A percentile compares a stretch with the other conserved stretches of the same genome.
phyloP scores from a whole-genome alignment of 2,329 filamentous ascomycete species.

The Colletotrichum sublineola region DNA sequence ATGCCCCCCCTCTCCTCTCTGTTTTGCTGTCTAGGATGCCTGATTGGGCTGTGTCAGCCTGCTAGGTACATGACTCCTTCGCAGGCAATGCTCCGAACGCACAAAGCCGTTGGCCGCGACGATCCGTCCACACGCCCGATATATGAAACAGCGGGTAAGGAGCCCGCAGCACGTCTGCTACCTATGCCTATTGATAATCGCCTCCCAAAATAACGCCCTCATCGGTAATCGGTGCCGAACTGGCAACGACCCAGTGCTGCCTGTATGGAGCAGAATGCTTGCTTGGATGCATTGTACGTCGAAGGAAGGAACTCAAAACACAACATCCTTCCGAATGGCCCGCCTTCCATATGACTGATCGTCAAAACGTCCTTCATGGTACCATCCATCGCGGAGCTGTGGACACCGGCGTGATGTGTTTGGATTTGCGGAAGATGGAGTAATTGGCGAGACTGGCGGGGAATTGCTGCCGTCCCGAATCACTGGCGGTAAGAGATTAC shows the following conservation, averaged over 20 bases:
- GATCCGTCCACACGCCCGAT: conserved; percentile 35
- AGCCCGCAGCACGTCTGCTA: conserved; percentile 32
- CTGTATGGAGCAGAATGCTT: conserved; percentile 19
- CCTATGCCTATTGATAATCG: conserved; percentile 30
- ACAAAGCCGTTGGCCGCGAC: conserved; percentile 29
- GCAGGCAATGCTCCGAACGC: conserved; percentile 3
- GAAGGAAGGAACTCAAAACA: conserved; percentile 19
- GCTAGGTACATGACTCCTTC: conserved; percentile 18
- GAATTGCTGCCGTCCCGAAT: conserved; percentile 8
- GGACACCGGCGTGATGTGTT: conserved; percentile 8
- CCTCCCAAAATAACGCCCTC: conserved; percentile 3
- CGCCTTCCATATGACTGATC: conserved; percentile 23
- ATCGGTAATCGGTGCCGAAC: conserved; percentile 17
- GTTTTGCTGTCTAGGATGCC: conserved; percentile 11
- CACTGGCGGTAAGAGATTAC: neutral
- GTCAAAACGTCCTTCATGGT: conserved; percentile 25
- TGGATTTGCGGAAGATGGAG: conserved; percentile 20
- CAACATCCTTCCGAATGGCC: conserved; percentile 3
- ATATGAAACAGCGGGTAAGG: conserved; percentile 41
- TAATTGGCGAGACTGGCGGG: conserved; percentile 21
- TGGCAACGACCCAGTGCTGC: conserved; percentile 11
- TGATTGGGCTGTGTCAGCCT: conserved; percentile 23
- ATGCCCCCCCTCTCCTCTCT: conserved; percentile 4
- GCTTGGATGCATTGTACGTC: neutral
- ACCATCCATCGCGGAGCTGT: conserved; percentile 11